Conservation (phyloP, 2,329 filamentous ascomycete species). For the Penicillium concentricum region DNA sequence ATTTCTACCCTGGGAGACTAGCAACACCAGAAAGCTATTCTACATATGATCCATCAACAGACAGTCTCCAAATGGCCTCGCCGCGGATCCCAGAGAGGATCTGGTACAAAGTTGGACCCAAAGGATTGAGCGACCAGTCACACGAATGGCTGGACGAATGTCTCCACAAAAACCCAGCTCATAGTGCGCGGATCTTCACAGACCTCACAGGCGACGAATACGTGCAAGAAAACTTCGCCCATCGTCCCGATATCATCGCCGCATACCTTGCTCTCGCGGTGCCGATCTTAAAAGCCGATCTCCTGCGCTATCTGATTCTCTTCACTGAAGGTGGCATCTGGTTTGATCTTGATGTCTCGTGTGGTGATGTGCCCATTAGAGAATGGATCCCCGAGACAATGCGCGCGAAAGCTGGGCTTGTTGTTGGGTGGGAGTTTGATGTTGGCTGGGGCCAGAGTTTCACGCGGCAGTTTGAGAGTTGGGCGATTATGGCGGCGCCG, state of each 20-base stretch:
- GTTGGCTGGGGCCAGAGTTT: constrained; percentile 1
- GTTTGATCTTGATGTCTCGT: constrained; percentile 7
- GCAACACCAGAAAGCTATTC: not conserved
- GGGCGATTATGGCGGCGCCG: constrained; percentile 8
- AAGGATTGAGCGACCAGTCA: constrained; percentile 1
- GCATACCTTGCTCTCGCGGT: not conserved
- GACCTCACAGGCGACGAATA: constrained; percentile 3
- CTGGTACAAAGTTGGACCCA: constrained; percentile 7
- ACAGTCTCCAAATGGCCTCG: not conserved
- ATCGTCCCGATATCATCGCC: constrained; percentile 3
- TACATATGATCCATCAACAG: not conserved
- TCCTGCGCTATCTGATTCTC: constrained; percentile 6
- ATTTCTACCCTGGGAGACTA: not conserved
- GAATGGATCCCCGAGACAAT: not conserved
- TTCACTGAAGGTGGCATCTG: not conserved
- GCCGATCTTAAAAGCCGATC: constrained; percentile 5
- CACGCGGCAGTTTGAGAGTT: constrained; percentile 8
- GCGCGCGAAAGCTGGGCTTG: not conserved
- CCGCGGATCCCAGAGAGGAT: constrained; percentile 3
- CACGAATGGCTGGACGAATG: constrained; percentile 1
- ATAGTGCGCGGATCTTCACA: constrained; percentile 4
- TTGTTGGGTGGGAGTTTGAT: constrained; percentile 10
- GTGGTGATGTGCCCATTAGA: constrained; percentile 3
- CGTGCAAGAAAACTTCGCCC: not conserved
- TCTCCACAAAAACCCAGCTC: constrained; percentile 4